Percentiles rank a stretch among this genome's conserved stretches.
phyloP scores from a whole-genome alignment of 2,329 filamentous ascomycete genomes.

The Xylariaceae sp. region DNA sequence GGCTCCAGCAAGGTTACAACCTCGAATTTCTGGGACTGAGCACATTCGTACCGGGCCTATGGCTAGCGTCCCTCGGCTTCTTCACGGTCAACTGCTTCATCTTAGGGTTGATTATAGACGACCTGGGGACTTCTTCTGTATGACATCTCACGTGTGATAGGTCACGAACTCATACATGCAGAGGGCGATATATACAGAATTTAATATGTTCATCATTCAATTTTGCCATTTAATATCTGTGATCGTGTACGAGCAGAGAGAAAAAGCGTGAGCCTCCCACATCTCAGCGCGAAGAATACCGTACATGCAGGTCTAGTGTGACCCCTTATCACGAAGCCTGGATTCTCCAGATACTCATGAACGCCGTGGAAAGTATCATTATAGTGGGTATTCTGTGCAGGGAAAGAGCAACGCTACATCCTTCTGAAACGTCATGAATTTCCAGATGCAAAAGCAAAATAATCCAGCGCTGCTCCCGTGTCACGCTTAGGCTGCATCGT shows the following conservation, averaged over 20 bases:
- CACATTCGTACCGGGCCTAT: constrained; percentile 86
- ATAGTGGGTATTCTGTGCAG: constrained; percentile 40
- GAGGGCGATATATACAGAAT: not conserved
- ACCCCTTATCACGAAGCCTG: constrained; percentile 3
- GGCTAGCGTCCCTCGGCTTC: constrained; percentile 76
- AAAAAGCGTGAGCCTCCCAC: constrained; percentile 3
- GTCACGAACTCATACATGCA: not conserved
- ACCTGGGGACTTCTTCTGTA: constrained; percentile 51
- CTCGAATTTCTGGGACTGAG: constrained; percentile 83
- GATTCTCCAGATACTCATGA: constrained; percentile 21
- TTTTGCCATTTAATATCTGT: constrained; percentile 14
- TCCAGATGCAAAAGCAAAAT: constrained; percentile 20
- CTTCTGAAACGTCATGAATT: constrained; percentile 8
- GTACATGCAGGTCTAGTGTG: constrained; percentile 8
- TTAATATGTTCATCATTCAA: constrained; percentile 24
- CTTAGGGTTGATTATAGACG: constrained; percentile 77
- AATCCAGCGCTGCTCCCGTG: not conserved
- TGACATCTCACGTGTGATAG: not conserved
- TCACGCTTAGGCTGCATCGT: not conserved
- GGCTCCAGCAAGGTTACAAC: constrained; percentile 77
- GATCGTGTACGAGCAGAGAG: constrained; percentile 3
- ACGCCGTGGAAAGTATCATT: constrained; percentile 27
- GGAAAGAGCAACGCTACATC: constrained; percentile 12
- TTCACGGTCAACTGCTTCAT: constrained; percentile 90
- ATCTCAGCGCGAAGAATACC: constrained; percentile 9